phyloP scores from a whole-genome alignment of 805 yeast species.

The Metschnikowia bowlesiae region DNA sequence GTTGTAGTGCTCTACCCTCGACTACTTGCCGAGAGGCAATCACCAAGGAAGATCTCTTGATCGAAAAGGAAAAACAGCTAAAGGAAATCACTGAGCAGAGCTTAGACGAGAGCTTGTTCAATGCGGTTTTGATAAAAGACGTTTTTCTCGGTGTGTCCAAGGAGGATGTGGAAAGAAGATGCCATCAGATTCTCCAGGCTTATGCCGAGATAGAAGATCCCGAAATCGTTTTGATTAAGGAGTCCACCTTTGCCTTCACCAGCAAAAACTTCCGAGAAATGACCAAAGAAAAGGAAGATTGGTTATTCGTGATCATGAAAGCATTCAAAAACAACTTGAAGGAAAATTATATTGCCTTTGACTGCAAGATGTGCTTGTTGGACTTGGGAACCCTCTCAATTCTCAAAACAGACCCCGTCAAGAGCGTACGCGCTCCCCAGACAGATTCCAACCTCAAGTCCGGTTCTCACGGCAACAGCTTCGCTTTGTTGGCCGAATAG shows the following conservation, averaged over 20 bases:
- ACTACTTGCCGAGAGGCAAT: slow-evolving; percentile 45
- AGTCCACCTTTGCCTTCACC: slow-evolving; percentile 37
- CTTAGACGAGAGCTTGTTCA: slow-evolving; percentile 35
- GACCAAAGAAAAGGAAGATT: slow-evolving; percentile 36
- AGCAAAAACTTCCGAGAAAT: slow-evolving; percentile 34
- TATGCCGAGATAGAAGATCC: slow-evolving; percentile 22
- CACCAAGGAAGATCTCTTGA: slow-evolving; percentile 14
- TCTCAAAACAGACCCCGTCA: slow-evolving; percentile 14
- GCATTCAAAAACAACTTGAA: slow-evolving; percentile 29
- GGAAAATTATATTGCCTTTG: slow-evolving; percentile 44
- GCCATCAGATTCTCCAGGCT: slow-evolving; percentile 21
- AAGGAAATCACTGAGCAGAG: slow-evolving; percentile 21
- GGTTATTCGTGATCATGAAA: slow-evolving; percentile 39
- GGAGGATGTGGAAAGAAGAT: slow-evolving; percentile 37
- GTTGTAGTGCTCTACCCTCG: slow-evolving; percentile 36
- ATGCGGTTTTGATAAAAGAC: slow-evolving; percentile 53
- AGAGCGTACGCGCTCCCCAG: background rate
- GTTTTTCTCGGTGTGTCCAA: slow-evolving; percentile 50
- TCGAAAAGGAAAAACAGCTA: slow-evolving; percentile 20
- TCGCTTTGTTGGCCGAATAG: slow-evolving; percentile 8
- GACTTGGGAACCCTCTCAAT: slow-evolving; percentile 25
- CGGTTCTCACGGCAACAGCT: slow-evolving; percentile 2
- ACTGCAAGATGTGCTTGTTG: slow-evolving; percentile 43
- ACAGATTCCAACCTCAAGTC: background rate
- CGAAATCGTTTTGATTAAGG: slow-evolving; percentile 38